Evolutionary conservation across 176 grass and related monocot species (phyloP).

Genomic region (Cymbopogon citratus): DNA sequence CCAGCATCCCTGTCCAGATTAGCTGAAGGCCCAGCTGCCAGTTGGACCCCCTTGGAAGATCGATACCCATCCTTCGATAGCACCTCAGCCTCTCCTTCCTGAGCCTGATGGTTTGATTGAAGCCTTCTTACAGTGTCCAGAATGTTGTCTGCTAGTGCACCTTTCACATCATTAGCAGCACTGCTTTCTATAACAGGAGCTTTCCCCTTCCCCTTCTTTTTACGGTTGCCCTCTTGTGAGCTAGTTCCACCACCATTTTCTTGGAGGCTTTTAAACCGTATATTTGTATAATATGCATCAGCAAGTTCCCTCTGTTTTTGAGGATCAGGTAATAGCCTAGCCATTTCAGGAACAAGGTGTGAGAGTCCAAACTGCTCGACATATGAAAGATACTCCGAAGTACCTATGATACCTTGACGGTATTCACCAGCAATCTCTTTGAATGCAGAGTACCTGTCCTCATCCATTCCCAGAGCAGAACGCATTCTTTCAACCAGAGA

Average conservation of each 20-base stretch:
- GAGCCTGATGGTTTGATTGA: conserved; percentile 42
- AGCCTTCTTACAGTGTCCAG: conserved; percentile 56
- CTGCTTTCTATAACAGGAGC: conserved; percentile 26
- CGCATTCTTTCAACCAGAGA: conserved; percentile 76
- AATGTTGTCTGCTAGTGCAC: conserved; percentile 42
- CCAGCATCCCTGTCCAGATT: conserved; percentile 9
- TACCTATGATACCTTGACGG: conserved; percentile 58
- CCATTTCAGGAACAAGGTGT: conserved; percentile 85
- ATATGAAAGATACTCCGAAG: conserved; percentile 82
- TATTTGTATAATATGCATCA: conserved; percentile 69
- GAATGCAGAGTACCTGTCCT: conserved; percentile 70
- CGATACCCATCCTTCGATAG: conserved; percentile 85
- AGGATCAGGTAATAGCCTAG: conserved; percentile 66
- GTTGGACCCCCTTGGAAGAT: conserved; percentile 40
- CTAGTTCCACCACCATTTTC: conserved; percentile 33
- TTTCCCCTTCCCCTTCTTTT: conserved; percentile 52
- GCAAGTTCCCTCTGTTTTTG: conserved; percentile 70
- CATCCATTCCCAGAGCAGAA: conserved; percentile 59
- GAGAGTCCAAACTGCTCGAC: conserved; percentile 89
- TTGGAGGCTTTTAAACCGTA: conserved; percentile 42
- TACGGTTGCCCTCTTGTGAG: conserved; percentile 30
- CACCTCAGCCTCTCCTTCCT: conserved; percentile 55
- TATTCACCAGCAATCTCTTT: conserved; percentile 85
- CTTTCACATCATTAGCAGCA: conserved; percentile 42
- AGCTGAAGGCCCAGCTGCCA: conserved; percentile 17